Evolutionary conservation across 139 green algal genomes (phyloP).

Genomic region (Edaphochlamys debaryana): DNA sequence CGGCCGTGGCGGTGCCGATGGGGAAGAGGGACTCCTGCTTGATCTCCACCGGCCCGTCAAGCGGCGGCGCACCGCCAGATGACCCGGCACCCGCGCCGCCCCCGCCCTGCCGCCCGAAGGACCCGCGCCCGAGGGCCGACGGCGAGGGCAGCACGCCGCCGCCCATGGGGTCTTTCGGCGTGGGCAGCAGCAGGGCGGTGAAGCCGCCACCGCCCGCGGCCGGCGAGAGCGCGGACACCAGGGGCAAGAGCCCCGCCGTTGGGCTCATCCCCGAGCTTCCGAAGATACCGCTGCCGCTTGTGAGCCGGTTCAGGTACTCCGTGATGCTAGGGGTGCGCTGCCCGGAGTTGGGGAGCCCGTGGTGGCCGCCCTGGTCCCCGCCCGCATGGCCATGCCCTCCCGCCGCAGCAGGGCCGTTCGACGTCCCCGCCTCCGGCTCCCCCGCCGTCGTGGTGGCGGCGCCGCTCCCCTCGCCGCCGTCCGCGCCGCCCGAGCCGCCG

Average conservation of each 20-base stretch:
- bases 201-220: conserved; percentile 11
- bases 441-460: not conserved
- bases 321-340: not conserved
- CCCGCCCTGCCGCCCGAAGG: too few relatives aligned
- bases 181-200: conserved; percentile 31
- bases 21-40: too few relatives aligned
- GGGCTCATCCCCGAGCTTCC: conserved; percentile 4
- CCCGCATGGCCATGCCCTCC: not conserved
- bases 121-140: not conserved
- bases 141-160: conserved; percentile 20
- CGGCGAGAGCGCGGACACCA: conserved; percentile 16
- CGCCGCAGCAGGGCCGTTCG: too few relatives aligned
- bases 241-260: conserved; percentile 11
- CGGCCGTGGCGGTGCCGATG: not conserved
- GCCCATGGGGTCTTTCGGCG: not conserved
- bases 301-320: conserved; percentile 16
- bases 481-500: not conserved
- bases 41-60: too few relatives aligned
- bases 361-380: not conserved
- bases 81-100: too few relatives aligned
- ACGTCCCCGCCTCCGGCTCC: too few relatives aligned
- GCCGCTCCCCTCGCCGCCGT: not conserved
- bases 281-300: not conserved
- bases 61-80: too few relatives aligned
- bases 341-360: too few relatives aligned